These are phyloP conservation scores for Neocallimastix lanati DNA, from an alignment of 192 early-diverging fungal genomes.

Conservation along the genomic window DNA sequence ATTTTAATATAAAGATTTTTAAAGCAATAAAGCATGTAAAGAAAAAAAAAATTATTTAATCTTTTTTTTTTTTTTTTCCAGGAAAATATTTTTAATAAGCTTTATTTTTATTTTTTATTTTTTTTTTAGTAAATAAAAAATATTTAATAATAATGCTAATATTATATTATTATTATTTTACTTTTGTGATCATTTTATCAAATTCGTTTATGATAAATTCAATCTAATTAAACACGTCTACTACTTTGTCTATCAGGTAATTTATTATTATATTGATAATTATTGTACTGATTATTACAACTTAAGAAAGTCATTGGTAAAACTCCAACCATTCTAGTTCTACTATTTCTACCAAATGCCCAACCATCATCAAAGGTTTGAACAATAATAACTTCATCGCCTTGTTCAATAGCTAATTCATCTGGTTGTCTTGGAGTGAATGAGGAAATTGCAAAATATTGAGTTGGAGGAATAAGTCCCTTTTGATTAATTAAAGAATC, in stretches of 20 bases:
- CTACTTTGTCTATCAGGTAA: not conserved
- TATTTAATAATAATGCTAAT: too few species aligned
- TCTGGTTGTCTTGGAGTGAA: conserved; percentile 7
- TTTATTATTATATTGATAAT: not conserved
- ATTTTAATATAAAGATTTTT: too few species aligned
- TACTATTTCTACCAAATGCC: not conserved
- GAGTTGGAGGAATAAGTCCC: not conserved
- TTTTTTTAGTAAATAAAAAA: too few species aligned
- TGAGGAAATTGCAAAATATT: not conserved
- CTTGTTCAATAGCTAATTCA: conserved; percentile 12
- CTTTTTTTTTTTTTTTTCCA: too few species aligned
- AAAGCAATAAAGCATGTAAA: too few species aligned
- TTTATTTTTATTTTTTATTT: too few species aligned
- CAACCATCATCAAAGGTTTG: conserved; percentile 16
- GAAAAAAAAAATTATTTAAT: too few species aligned
- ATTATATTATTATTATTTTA: too few species aligned
- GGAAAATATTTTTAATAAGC: too few species aligned
- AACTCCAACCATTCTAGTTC: not conserved
- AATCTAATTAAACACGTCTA: not conserved
- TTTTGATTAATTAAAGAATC: not conserved
- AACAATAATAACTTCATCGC: conserved; percentile 12
- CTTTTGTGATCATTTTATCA: too few species aligned
- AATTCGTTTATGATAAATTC: too few species aligned
- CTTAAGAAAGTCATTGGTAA: not conserved
- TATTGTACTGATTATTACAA: not conserved